Base-by-base conservation (phyloP, 1,284 basidiomycete genomes). In the Pseudozyma sp. region DNA sequence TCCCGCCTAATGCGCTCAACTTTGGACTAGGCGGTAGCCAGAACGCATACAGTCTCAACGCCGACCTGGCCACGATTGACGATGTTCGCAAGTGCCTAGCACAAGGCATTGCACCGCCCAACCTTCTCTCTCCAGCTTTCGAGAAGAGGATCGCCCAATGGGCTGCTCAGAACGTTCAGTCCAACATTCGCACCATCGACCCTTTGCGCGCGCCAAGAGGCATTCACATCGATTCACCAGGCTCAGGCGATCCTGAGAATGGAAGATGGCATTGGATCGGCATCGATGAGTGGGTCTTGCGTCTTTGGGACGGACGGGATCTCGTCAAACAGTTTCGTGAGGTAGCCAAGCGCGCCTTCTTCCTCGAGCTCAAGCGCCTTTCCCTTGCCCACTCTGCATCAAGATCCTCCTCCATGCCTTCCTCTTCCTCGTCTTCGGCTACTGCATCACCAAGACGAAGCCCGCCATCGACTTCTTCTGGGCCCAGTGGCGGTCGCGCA, bases 141-240 rank as follows among this genome's bases (percentile, higher is more conserved):
- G 72, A 75, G 13, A 70, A 67, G 53, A 47, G 67, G 16, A 75
- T 75, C 14, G 72, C 67, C 0, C 72, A 70, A 34, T 75, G 72
- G 72, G 72, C 72, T 36, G 72, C 72, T 6, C 67, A 70, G n/a
- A 70, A 75, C 45, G 72, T 75, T 3, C 72, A 75, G n/a, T 68
- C 63, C 48, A 75, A 75, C 44, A 53, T 56, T 35, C 67, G 72
- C 45, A 75, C 63, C 60, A 64, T 75, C 50, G 67, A 75, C 42
- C 67, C 72, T n/a, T 3, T 35, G 7, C 67, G 72, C 21, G 72
- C 67, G 10, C 67, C 72, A 42, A 52, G 72, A 36, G 72, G 72
- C 39, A 75, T 75, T 14, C 72, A 75, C 54, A 70, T 70, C 16
- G 76, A 78, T 52, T 43, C 76, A 0, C 68, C 76, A 1, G 76